These are phyloP conservation scores for Guyanaporus albipodus DNA, from an alignment of 768 basidiomycete genomes.

Conservation along the genomic window DNA sequence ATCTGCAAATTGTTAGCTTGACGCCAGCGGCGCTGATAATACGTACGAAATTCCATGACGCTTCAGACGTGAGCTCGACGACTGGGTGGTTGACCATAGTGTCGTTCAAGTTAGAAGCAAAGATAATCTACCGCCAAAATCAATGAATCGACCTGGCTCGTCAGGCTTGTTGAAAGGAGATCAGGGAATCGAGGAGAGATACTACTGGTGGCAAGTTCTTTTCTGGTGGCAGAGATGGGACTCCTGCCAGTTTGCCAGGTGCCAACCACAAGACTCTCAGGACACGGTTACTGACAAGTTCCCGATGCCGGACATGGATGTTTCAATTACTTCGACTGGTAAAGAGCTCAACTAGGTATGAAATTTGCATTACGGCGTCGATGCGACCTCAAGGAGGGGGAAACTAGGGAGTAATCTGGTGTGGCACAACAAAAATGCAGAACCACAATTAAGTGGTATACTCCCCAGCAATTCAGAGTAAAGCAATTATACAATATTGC, in stretches of 20 bases:
- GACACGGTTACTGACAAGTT: constrained; percentile 9
- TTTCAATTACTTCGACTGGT: constrained; percentile 8
- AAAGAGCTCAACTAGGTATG: constrained; percentile 3
- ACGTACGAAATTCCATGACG: constrained; percentile 84
- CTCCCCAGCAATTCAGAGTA: constrained; percentile 23
- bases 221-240: no score
- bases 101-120: background rate
- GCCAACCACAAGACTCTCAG: background rate
- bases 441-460: constrained; percentile 29
- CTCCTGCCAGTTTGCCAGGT: no score
- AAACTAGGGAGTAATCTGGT: constrained; percentile 1
- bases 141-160: no score
- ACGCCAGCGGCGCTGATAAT: background rate
- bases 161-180: no score
- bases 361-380: constrained; percentile 8
- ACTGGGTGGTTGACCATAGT: constrained; percentile 69
- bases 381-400: background rate
- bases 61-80: constrained; percentile 71
- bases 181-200: no score
- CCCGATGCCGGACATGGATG: constrained; percentile 1
- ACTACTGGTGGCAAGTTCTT: no score
- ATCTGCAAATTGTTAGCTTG: constrained; percentile 42
- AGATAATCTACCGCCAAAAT: no score
- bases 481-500: constrained; percentile 26
- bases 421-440: constrained; percentile 6